Base-by-base conservation (phyloP, 2,329 filamentous ascomycete genomes). In the Metarhizium album region DNA sequence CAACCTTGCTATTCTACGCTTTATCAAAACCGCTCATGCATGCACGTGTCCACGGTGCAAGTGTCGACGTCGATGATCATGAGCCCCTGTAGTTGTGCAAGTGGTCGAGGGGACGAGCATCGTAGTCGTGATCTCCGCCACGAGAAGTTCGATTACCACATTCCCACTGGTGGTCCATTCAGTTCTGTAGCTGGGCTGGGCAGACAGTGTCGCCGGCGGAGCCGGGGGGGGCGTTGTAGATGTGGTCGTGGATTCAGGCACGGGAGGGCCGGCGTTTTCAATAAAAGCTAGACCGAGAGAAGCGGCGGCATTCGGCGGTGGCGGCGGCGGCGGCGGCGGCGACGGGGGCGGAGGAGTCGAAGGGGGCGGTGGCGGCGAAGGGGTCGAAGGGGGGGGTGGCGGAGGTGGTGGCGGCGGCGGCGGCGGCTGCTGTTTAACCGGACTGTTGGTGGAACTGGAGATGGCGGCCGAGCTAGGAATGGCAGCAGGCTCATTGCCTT, bases 81-180 rank as follows among this genome's bases (percentile, higher is more conserved):
- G 45, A 14, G 48, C 53, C 29, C 38, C 54, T 37, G 49, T 48
- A 9, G 59, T 55, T 13, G 57, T 48, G 24, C 68, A 68, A n/a
- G 70, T 64, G 0, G 73, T 73, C 4, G 68, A 62, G 2, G 69
- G 67, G 14, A 67, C 60, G 24, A 70, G 62, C 50, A 73, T 64
- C 0, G 75, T 80, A 16, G 79, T 74, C 48, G 74, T 79, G 27
- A 80, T 71, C 64, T 82, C 71, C 48, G 77, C 74, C 73, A 76
- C 79, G 13, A 80, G 62, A 22, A 84, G 72, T 66, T 82, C 74
- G 54, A 71, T 71, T 13, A 84, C 75, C 6, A 72, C 57, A 43
- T 70, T 69, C 48, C 72, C 72, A 8, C 67, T 66, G 18, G 78
- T 82, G 45, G 74, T 54, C 54, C 71, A 80, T 56, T 79, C 64